These are phyloP conservation scores for Crithidia sp. DNA, from an alignment of 208 protist species.

Conservation along the genomic window DNA sequence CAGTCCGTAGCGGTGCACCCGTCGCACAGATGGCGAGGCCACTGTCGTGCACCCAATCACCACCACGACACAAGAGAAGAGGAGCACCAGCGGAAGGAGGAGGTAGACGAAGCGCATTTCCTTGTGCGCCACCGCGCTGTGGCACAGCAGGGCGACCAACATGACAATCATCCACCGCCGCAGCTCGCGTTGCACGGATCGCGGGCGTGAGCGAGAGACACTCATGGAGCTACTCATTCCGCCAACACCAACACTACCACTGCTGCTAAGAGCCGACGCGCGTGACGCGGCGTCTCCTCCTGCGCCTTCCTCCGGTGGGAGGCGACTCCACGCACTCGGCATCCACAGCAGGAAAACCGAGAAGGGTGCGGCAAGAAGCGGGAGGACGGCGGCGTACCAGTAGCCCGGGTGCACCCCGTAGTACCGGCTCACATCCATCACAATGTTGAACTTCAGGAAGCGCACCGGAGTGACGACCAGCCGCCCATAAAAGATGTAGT, in stretches of 20 bases:
- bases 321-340: constrained; percentile 15
- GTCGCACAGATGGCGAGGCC: background rate
- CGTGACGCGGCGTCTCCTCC: background rate
- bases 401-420: constrained; percentile 90
- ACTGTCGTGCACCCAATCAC: constrained; percentile 25
- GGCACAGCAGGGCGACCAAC: constrained; percentile 36
- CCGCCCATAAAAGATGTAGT: constrained; percentile 66
- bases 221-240: too few species aligned
- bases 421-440: constrained; percentile 72
- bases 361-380: constrained; percentile 62
- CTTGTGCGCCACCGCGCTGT: constrained; percentile 92
- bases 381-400: constrained; percentile 87
- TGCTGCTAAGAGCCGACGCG: background rate
- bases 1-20: background rate
- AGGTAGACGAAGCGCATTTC: constrained; percentile 92
- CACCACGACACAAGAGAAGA: constrained; percentile 58
- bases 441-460: constrained; percentile 92
- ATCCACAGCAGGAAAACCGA: constrained; percentile 45
- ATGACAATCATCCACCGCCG: constrained; percentile 17
- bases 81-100: constrained; percentile 51
- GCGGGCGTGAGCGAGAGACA: constrained; percentile 1
- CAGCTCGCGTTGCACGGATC: constrained; percentile 20
- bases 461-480: constrained; percentile 60
- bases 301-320: background rate
- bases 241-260: background rate